phyloP scores from a whole-genome alignment of 2,329 filamentous ascomycete genomes.

The Lecanicillium sp. region DNA sequence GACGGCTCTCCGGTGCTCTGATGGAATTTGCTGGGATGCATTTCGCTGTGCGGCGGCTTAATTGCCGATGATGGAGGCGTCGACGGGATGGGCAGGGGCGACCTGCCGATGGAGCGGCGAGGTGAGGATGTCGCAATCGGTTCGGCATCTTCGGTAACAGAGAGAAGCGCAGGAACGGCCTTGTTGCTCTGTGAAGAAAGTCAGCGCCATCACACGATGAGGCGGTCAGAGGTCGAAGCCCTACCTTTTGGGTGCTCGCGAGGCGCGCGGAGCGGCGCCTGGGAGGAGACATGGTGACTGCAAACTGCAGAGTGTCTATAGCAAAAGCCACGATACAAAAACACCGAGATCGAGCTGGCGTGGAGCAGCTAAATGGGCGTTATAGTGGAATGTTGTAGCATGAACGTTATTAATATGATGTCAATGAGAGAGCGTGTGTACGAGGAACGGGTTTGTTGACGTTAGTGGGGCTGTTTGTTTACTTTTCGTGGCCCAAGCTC shows the following conservation, averaged over 20 bases:
- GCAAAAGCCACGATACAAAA: not conserved
- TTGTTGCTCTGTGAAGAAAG: constrained; percentile 21
- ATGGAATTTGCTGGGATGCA: constrained; percentile 85
- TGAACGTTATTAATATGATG: constrained; percentile 19
- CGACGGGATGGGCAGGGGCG: constrained; percentile 20
- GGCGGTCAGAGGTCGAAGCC: constrained; percentile 15
- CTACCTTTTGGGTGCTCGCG: constrained; percentile 34
- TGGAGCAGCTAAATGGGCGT: constrained; percentile 12
- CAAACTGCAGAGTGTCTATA: constrained; percentile 16
- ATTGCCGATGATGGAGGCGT: constrained; percentile 63
- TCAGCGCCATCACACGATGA: not conserved
- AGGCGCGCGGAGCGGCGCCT: constrained; percentile 41
- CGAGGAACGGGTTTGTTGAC: constrained; percentile 18
- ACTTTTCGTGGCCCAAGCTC: constrained; percentile 19
- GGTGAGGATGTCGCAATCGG: not conserved
- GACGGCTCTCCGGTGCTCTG: constrained; percentile 70
- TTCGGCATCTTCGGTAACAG: constrained; percentile 41
- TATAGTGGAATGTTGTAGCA: constrained; percentile 13
- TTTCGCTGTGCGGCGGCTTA: constrained; percentile 70
- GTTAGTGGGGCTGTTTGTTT: constrained; percentile 22
- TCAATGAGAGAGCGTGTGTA: constrained; percentile 15
- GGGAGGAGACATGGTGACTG: constrained; percentile 33
- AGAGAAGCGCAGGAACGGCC: constrained; percentile 30
- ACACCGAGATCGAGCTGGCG: not conserved
- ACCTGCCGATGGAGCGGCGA: constrained; percentile 1